Percentiles rank a stretch among this genome's conserved stretches.
Conservation (phyloP, 164 flowering plant genomes). For the Vitis cinerea region DNA sequence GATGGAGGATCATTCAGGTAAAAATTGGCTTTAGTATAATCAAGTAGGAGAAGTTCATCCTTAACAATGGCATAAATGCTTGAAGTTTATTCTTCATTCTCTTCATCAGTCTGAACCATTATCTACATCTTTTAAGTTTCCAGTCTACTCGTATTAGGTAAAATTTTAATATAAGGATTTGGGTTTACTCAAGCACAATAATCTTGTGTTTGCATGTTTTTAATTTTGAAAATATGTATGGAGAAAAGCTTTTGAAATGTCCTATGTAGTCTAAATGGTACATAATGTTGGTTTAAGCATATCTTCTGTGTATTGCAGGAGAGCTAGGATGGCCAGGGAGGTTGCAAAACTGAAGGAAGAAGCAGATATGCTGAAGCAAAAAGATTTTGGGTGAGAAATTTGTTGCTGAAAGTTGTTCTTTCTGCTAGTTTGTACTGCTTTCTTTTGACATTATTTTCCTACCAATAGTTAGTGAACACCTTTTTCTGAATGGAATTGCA, state of each 20-base stretch:
- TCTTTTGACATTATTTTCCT: neutral
- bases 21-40: too few relatives aligned
- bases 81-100: too few relatives aligned
- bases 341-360: constrained; percentile 76
- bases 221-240: neutral
- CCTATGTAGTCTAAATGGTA: neutral
- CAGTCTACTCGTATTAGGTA: too few relatives aligned
- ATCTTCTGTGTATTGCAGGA: constrained; percentile 17
- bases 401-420: neutral
- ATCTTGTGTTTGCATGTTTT: neutral
- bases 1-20: too few relatives aligned
- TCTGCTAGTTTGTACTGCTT: neutral
- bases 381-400: constrained; percentile 40
- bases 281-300: too few relatives aligned
- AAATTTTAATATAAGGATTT: too few relatives aligned
- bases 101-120: too few relatives aligned
- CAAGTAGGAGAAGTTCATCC: too few relatives aligned
- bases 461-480: neutral
- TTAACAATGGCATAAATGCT: too few relatives aligned
- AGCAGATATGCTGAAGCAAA: constrained; percentile 40
- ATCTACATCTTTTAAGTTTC: too few relatives aligned
- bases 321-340: constrained; percentile 80
- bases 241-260: neutral
- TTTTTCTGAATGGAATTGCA: constrained; percentile 23
- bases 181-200: too few relatives aligned